A percentile compares a stretch with the other conserved stretches of the same genome.
Evolutionary conservation across 148 eudicot species (phyloP).

Genomic region (Rhododendron griersonianum): DNA sequence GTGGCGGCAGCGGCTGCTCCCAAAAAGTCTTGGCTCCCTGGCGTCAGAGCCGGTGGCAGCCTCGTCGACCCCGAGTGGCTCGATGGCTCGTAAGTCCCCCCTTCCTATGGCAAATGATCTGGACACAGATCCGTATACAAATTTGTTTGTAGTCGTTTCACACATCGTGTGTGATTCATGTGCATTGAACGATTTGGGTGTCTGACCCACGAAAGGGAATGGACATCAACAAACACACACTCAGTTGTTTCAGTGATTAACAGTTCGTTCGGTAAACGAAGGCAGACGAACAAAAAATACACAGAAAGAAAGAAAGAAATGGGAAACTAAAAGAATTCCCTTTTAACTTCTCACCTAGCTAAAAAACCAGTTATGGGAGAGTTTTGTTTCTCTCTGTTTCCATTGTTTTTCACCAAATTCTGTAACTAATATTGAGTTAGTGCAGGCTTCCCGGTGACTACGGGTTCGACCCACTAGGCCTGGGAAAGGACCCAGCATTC

Average conservation of each 20-base stretch:
- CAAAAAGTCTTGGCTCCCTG: conserved; percentile 96
- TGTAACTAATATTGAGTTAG: not conserved
- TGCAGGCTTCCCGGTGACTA: conserved; percentile 91
- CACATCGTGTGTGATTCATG: not conserved
- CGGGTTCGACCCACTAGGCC: conserved; percentile 95
- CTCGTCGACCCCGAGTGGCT: conserved; percentile 96
- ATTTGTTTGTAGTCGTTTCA: not conserved
- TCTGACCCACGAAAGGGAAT: not conserved
- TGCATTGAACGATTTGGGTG: not conserved
- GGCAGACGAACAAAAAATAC: not conserved
- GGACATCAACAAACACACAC: not conserved
- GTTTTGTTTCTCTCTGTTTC: not conserved
- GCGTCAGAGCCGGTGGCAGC: conserved; percentile 74
- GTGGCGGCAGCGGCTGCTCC: conserved; percentile 65
- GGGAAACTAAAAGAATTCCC: not conserved
- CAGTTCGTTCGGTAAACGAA: not conserved
- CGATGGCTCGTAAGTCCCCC: conserved; percentile 91
- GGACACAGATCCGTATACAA: not conserved
- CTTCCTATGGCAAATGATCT: not conserved
- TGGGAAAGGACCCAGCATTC: conserved; percentile 97
- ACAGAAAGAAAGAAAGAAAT: not conserved
- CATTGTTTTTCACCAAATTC: not conserved
- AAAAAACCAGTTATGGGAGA: not conserved
- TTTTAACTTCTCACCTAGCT: not conserved
- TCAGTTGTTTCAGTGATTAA: not conserved